A percentile compares a stretch with the other conserved stretches of the same genome.
These are phyloP conservation scores for Hippophae gyantsensis DNA, from an alignment of 306 rosid species.

Conservation along the genomic window DNA sequence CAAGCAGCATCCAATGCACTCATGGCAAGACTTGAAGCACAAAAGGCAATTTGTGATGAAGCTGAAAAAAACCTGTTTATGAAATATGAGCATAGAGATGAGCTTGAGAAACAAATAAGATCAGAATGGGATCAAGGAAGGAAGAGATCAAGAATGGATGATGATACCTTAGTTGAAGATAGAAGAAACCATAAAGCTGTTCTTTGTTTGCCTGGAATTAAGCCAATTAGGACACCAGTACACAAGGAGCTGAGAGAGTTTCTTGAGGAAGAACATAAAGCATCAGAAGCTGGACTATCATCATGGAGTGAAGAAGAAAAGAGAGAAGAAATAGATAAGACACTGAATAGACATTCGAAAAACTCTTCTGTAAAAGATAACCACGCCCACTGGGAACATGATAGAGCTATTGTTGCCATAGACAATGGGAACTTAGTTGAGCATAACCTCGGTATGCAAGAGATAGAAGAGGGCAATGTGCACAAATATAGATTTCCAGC, in stretches of 20 bases:
- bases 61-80: slow-evolving; percentile 84
- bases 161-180: slow-evolving; percentile 39
- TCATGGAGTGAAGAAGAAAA: slow-evolving; percentile 36
- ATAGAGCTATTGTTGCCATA: slow-evolving; percentile 28
- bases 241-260: slow-evolving; percentile 85
- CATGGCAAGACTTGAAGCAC: slow-evolving; percentile 96
- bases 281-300: slow-evolving; percentile 42
- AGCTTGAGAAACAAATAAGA: slow-evolving; percentile 68
- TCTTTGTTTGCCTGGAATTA: slow-evolving; percentile 44
- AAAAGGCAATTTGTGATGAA: slow-evolving; percentile 61
- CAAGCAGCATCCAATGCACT: slow-evolving; percentile 79
- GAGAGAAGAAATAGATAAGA: slow-evolving; percentile 27
- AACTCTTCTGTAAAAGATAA: slow-evolving; percentile 21
- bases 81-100: slow-evolving; percentile 58
- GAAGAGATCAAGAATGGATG: slow-evolving; percentile 74
- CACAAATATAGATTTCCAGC: slow-evolving; percentile 25
- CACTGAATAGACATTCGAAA: slow-evolving; percentile 23
- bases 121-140: slow-evolving; percentile 56
- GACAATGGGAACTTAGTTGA: slow-evolving; percentile 43
- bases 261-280: slow-evolving; percentile 81
- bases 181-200: slow-evolving; percentile 27
- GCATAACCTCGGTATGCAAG: slow-evolving; percentile 35
- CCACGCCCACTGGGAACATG: slow-evolving; percentile 20
- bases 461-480: slow-evolving; percentile 42
- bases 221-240: slow-evolving; percentile 41